phyloP scores from a whole-genome alignment of 2,329 filamentous ascomycete genomes.

The Colletotrichum eleusines region DNA sequence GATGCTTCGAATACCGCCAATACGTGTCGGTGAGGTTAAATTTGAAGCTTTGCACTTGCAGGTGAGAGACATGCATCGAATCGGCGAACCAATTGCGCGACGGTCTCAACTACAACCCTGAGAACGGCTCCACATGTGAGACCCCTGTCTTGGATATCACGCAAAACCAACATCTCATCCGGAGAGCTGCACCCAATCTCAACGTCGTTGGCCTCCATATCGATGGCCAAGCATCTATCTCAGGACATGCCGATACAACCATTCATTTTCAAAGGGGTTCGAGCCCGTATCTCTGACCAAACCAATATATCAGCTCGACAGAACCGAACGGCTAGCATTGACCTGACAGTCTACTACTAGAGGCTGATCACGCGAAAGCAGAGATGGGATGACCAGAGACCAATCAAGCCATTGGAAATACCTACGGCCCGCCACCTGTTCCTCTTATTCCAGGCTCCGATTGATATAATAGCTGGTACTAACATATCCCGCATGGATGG shows the following conservation, averaged over 20 bases:
- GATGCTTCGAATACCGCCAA: not conserved
- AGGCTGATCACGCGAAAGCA: not conserved
- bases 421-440: not conserved
- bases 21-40: no score
- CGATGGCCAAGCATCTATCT: not conserved
- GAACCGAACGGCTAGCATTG: not conserved
- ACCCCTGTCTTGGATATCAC: slow-evolving; percentile 8
- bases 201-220: slow-evolving; percentile 1
- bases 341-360: no score
- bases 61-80: slow-evolving; percentile 30
- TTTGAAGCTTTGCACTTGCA: slow-evolving; percentile 7
- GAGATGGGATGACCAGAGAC: not conserved
- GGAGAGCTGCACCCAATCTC: not conserved
- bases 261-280: not conserved
- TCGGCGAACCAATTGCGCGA: slow-evolving; percentile 21
- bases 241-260: not conserved
- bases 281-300: not conserved
- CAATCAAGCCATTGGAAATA: not conserved
- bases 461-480: not conserved
- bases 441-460: not conserved
- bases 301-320: not conserved
- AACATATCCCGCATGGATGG: not conserved
- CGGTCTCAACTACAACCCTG: not conserved
- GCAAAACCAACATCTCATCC: not conserved
- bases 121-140: not conserved